Evolutionary conservation across 164 flowering plant species (phyloP).

Genomic region (Vitis labrusca): DNA sequence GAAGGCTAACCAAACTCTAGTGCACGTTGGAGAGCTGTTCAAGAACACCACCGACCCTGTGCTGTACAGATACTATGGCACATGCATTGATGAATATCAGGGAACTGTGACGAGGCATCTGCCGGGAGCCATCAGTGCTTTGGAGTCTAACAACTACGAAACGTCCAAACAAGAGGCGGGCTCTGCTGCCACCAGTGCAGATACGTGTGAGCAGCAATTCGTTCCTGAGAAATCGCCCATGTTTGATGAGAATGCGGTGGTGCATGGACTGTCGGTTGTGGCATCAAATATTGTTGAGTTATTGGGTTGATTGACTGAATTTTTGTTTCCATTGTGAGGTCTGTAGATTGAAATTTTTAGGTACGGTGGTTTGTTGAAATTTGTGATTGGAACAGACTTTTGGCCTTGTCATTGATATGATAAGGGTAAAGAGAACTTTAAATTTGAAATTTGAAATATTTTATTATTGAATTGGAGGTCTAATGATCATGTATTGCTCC

Average conservation of each 20-base stretch:
- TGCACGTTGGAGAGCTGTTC: neutral
- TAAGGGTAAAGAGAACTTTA: too few species aligned
- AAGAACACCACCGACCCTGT: neutral
- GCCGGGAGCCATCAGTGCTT: neutral
- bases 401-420: too few species aligned
- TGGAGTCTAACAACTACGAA: neutral
- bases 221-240: neutral
- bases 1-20: neutral
- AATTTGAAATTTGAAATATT: too few species aligned
- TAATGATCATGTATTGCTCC: too few species aligned
- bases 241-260: neutral
- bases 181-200: neutral
- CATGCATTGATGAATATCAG: neutral
- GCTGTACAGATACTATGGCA: neutral
- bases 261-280: neutral
- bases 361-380: too few species aligned
- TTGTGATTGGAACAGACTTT: too few species aligned
- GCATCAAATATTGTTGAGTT: neutral
- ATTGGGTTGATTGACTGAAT: too few species aligned
- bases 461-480: too few species aligned
- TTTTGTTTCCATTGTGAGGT: too few species aligned
- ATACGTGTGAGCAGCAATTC: neutral
- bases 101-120: neutral
- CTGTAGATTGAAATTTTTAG: too few species aligned
- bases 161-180: neutral